A percentile compares a stretch with the other conserved stretches of the same genome.
These are phyloP conservation scores for Penicillium corylophilum DNA, from an alignment of 2,329 filamentous ascomycete species.

Conservation along the genomic window DNA sequence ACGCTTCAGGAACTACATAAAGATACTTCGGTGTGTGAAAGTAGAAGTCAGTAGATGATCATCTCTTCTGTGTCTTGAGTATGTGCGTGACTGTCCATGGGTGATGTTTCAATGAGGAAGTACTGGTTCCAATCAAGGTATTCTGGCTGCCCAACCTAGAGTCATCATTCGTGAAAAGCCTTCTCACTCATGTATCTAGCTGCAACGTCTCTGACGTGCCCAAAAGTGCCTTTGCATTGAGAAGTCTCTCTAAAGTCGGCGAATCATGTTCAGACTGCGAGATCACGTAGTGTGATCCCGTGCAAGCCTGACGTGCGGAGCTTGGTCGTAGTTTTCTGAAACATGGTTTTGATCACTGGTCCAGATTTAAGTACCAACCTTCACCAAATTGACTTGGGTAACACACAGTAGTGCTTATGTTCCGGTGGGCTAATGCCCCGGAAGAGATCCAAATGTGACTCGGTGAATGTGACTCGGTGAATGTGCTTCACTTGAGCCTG, in stretches of 20 bases:
- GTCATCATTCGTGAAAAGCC: neutral
- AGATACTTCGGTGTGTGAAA: too few species aligned
- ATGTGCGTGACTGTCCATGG: too few species aligned
- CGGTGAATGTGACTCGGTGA: conserved; percentile 37
- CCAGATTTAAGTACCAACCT: conserved; percentile 42
- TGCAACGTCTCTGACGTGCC: neutral
- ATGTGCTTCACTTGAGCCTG: conserved; percentile 46
- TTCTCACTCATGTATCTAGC: neutral
- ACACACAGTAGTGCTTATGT: too few species aligned
- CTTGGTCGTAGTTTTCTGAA: conserved; percentile 38
- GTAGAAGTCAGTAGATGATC: too few species aligned
- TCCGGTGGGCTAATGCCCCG: conserved; percentile 41
- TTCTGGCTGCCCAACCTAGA: too few species aligned
- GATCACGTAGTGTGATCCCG: neutral
- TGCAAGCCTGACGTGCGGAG: neutral
- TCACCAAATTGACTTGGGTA: conserved; percentile 39
- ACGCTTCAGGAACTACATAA: too few species aligned
- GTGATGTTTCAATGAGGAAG: too few species aligned
- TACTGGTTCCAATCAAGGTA: too few species aligned
- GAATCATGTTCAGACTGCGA: neutral
- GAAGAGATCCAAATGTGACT: conserved; percentile 44
- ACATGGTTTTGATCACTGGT: conserved; percentile 45
- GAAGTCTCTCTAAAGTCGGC: neutral
- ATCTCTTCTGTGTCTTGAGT: too few species aligned
- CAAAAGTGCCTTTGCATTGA: neutral